These are phyloP conservation scores for Narthecium ossifragum DNA, from an alignment of 106 monocot genomes.

Conservation along the genomic window DNA sequence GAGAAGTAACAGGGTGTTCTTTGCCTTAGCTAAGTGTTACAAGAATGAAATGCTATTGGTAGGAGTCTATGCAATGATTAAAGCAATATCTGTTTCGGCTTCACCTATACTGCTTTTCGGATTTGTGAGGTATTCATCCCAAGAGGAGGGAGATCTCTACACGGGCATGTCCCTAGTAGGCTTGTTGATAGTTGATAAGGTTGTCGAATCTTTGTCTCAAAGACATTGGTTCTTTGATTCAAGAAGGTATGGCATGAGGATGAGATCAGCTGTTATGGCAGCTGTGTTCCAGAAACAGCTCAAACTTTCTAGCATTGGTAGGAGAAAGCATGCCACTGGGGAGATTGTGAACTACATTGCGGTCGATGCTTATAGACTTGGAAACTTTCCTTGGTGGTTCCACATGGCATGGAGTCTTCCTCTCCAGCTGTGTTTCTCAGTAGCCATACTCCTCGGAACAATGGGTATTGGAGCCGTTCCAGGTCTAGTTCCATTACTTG, in stretches of 20 bases:
- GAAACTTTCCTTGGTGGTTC: constrained; percentile 74
- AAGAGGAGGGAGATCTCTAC: constrained; percentile 14
- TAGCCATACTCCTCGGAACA: constrained; percentile 34
- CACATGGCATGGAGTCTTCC: constrained; percentile 63
- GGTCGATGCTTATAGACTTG: constrained; percentile 79
- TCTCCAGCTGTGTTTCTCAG: constrained; percentile 43
- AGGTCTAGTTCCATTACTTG: constrained; percentile 41
- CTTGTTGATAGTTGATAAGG: constrained; percentile 29
- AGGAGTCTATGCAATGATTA: constrained; percentile 59
- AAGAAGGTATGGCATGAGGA: constrained; percentile 57
- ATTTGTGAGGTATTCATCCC: constrained; percentile 47
- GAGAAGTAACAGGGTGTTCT: constrained; percentile 28
- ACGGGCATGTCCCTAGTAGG: constrained; percentile 30
- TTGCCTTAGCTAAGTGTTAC: constrained; percentile 49
- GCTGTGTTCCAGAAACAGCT: constrained; percentile 69
- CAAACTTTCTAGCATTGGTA: constrained; percentile 36
- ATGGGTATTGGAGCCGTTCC: constrained; percentile 50
- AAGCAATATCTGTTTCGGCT: constrained; percentile 21
- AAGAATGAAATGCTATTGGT: constrained; percentile 45
- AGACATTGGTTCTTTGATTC: constrained; percentile 79
- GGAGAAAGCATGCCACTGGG: constrained; percentile 46
- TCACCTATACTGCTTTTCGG: constrained; percentile 50
- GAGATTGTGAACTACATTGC: constrained; percentile 78
- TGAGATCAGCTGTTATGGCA: constrained; percentile 66
- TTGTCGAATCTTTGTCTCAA: constrained; percentile 72